Conservation (phyloP, 177 flowering plant genomes). For the Telopea speciosissima region DNA sequence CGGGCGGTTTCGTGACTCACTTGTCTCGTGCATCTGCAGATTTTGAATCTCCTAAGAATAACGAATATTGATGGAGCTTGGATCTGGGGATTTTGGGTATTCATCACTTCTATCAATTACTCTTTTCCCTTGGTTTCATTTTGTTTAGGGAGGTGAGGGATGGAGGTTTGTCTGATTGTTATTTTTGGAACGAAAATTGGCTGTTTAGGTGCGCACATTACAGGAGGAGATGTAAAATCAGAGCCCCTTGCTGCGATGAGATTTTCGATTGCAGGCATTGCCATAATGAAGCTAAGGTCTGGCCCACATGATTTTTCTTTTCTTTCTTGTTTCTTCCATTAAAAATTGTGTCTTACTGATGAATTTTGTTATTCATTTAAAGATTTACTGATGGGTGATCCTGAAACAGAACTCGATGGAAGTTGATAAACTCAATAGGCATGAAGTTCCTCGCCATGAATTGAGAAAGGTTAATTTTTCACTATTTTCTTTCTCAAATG, state of each 20-base stretch:
- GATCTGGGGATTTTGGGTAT: slow-evolving; percentile 30
- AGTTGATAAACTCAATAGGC: slow-evolving; percentile 44
- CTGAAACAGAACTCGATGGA: slow-evolving; percentile 55
- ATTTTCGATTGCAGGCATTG: slow-evolving; percentile 90
- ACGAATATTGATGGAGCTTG: slow-evolving; percentile 17
- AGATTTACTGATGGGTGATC: background rate
- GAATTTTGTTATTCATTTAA: background rate
- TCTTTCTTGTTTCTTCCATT: too few species aligned
- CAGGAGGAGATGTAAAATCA: slow-evolving; percentile 70
- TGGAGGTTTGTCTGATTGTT: too few species aligned
- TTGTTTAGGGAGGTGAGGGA: background rate
- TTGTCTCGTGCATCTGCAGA: background rate
- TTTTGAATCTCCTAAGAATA: slow-evolving; percentile 2
- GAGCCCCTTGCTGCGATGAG: slow-evolving; percentile 86
- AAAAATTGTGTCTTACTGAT: background rate
- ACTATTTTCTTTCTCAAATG: background rate
- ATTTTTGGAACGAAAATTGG: background rate
- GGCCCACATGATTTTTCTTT: background rate
- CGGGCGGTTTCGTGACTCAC: slow-evolving; percentile 3
- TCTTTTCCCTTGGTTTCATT: too few species aligned
- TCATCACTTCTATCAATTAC: background rate
- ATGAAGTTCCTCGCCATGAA: slow-evolving; percentile 78
- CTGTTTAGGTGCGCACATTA: slow-evolving; percentile 64
- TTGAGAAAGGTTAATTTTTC: slow-evolving; percentile 38
- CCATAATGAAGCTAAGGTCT: slow-evolving; percentile 92